These are phyloP conservation scores for Sporothrix pseudoabietina DNA, from an alignment of 2,329 filamentous ascomycete species.

Conservation along the genomic window DNA sequence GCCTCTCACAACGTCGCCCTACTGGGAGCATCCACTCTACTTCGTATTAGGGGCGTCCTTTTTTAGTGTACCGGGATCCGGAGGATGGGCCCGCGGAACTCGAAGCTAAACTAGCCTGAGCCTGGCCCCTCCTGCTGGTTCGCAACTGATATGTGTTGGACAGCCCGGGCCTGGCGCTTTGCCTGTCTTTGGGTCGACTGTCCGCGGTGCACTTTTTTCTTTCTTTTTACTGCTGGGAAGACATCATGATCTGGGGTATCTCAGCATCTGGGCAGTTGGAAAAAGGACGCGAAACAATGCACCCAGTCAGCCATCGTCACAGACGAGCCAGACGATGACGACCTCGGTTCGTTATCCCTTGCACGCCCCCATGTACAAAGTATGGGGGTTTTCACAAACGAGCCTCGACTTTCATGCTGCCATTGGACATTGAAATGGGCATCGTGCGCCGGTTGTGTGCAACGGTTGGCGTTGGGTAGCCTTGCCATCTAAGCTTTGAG, in stretches of 20 bases:
- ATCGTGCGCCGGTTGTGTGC: background rate
- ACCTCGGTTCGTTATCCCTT: background rate
- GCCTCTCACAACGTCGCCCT: too few species aligned
- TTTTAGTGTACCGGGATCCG: background rate
- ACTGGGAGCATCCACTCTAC: too few species aligned
- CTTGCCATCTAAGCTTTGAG: background rate
- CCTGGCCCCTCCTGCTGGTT: background rate
- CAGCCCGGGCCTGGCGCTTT: background rate
- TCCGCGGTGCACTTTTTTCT: background rate
- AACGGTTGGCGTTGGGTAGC: background rate
- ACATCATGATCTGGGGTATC: background rate
- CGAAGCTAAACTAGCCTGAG: slow-evolving; percentile 9
- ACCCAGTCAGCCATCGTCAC: background rate
- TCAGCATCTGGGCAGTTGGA: background rate
- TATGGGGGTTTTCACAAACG: background rate
- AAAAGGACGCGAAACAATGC: background rate
- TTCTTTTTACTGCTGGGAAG: background rate
- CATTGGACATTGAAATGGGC: background rate
- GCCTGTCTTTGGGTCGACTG: background rate
- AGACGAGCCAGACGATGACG: background rate
- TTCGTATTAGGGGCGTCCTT: background rate
- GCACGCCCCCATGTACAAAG: background rate
- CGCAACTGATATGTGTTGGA: background rate
- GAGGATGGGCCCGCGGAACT: slow-evolving; percentile 5
- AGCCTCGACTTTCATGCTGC: background rate